Evolutionary conservation across 2,329 filamentous ascomycete genomes (phyloP).

Genomic region (Aspergillus sp.): DNA sequence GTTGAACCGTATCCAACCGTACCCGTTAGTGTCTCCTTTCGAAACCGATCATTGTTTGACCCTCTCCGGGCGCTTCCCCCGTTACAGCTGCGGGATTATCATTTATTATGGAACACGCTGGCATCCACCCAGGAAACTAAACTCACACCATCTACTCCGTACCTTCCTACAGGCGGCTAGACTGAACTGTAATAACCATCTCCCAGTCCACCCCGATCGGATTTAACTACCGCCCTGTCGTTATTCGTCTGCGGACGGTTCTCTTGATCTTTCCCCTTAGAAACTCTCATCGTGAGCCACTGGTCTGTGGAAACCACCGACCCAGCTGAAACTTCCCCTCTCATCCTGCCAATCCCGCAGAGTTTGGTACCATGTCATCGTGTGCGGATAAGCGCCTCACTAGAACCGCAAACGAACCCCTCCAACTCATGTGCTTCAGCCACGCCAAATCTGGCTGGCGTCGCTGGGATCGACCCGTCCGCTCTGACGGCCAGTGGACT

Average conservation of each 20-base stretch:
- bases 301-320: neutral
- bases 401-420: neutral
- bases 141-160: no score
- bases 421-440: neutral
- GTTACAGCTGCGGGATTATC: no score
- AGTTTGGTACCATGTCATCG: slow-evolving; percentile 19
- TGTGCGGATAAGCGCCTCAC: slow-evolving; percentile 16
- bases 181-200: no score
- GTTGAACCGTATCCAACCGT: neutral
- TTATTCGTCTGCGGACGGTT: neutral
- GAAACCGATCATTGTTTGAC: neutral
- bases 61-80: neutral
- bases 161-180: no score
- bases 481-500: no score
- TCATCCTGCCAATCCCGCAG: neutral
- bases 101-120: no score
- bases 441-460: neutral
- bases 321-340: neutral
- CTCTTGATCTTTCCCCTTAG: neutral
- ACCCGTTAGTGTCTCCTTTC: neutral
- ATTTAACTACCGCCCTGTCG: neutral
- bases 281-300: neutral
- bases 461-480: neutral
- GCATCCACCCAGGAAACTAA: no score
- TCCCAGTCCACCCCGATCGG: neutral